Evolutionary conservation across 768 basidiomycete species (phyloP).

Genomic region (Suillus alpinus): DNA sequence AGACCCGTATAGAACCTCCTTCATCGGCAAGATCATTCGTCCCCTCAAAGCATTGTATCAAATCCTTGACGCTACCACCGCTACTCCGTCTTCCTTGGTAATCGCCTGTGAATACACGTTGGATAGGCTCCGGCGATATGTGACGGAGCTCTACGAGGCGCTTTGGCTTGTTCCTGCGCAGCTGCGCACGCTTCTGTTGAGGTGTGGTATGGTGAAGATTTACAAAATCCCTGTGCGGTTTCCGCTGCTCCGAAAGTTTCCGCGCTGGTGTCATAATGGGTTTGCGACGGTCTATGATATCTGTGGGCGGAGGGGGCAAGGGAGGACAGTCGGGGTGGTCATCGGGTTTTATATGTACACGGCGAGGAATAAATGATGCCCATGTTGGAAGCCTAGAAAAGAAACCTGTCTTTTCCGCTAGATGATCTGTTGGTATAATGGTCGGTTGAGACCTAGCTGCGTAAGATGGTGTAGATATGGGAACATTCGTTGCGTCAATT

Average conservation of each 20-base stretch:
- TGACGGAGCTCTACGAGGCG: slow-evolving; percentile 53
- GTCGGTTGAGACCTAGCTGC: slow-evolving; percentile 17
- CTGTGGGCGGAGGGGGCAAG: slow-evolving; percentile 38
- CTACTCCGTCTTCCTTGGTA: slow-evolving; percentile 55
- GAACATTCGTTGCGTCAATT: slow-evolving; percentile 17
- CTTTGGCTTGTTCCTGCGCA: slow-evolving; percentile 39
- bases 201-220: slow-evolving; percentile 54
- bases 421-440: slow-evolving; percentile 15
- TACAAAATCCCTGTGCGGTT: slow-evolving; percentile 65
- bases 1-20: background rate
- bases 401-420: slow-evolving; percentile 55
- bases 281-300: slow-evolving; percentile 39
- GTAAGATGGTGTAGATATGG: slow-evolving; percentile 13
- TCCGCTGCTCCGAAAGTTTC: slow-evolving; percentile 41
- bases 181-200: slow-evolving; percentile 39
- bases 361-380: slow-evolving; percentile 28
- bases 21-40: slow-evolving; percentile 27
- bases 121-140: slow-evolving; percentile 38
- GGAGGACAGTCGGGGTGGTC: slow-evolving; percentile 44
- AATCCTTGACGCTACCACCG: slow-evolving; percentile 68
- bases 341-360: slow-evolving; percentile 27
- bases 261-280: slow-evolving; percentile 61
- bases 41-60: slow-evolving; percentile 62
- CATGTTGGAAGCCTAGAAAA: slow-evolving; percentile 58
- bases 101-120: slow-evolving; percentile 19